Evolutionary conservation across 257 asterid genomes (phyloP), one percentile per base, ranked within the genome.

Genomic region (Primulina huaijiensis): DNA sequence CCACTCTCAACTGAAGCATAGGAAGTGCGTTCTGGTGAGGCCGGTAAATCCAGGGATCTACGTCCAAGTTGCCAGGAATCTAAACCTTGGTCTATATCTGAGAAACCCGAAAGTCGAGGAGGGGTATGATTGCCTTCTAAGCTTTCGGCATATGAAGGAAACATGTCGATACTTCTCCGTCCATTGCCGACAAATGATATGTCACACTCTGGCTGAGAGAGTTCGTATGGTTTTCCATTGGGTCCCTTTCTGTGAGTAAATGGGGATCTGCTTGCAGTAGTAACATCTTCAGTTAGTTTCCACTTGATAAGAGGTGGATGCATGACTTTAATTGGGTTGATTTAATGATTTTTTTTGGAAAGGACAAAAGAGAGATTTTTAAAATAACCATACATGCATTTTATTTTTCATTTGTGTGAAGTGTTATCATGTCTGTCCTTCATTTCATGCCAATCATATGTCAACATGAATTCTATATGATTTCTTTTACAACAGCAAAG

Each of bases 141-240:
- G 82, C 80, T 83, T 19, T 88, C 98, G 37, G 73, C 70, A 67
- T 64, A 75, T 11, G 87, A 67, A 59, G 90, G 90, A 72, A 86
- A 72, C 64, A 83, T 75, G 67, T 92, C 97, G 30, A 88, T 76
- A 70, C 97, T 92, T 62, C 81, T 82, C 75, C 97, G 87, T 52
- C 75, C 82, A 35, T 89, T 79, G 73, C 95, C 78, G 65, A 90
- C 91, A 73, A 90, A 93, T 19, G 99, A 90, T 76, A 93, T 89
- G 82, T 93, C 97, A 2, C 85, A 76, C 64, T 93, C 97, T 34
- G 85, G 86, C 23, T 83, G 74, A 68, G 96, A 74, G 67, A 87
- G 29, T 75, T 89, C 99, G 62, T 87, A 91, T 23, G 89, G 75
- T 80, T 72, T 87, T 59, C 98, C 98, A 64, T 88, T 89, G 35